phyloP scores from a whole-genome alignment of 2,329 filamentous ascomycete genomes.

The Fusarium sublunatum region DNA sequence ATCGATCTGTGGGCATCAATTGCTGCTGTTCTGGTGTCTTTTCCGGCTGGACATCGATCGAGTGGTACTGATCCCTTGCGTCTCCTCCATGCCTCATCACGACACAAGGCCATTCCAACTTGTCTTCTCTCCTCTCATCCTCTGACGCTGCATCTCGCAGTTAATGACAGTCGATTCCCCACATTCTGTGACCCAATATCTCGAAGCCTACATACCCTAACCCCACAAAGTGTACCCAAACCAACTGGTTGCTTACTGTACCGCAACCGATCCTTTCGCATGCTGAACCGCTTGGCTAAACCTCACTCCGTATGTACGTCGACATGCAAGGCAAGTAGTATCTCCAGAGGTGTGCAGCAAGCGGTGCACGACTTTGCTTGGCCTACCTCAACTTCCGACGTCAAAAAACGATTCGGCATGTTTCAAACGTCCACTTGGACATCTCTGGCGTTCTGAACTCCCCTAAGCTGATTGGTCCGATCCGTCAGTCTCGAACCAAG shows the following conservation, averaged over 20 bases:
- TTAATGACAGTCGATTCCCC: constrained; percentile 40
- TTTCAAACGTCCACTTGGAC: constrained; percentile 30
- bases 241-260: neutral
- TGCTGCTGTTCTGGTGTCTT: constrained; percentile 1
- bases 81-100: constrained; percentile 25
- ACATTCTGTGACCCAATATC: constrained; percentile 23
- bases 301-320: neutral
- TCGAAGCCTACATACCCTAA: constrained; percentile 25
- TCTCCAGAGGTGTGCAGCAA: neutral
- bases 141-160: neutral
- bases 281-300: constrained; percentile 21
- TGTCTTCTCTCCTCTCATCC: constrained; percentile 9
- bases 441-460: constrained; percentile 20
- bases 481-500: constrained; percentile 18
- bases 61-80: constrained; percentile 30
- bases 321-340: neutral
- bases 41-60: constrained; percentile 20
- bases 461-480: constrained; percentile 21
- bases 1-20: neutral
- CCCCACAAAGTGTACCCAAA: constrained; percentile 13
- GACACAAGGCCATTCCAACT: constrained; percentile 33
- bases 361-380: neutral
- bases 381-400: constrained; percentile 17
- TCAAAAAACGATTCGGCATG: constrained; percentile 24
- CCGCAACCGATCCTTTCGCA: constrained; percentile 1